Evolutionary conservation across 2,329 filamentous ascomycete genomes (phyloP).

Genomic region (Tolypocladium tropicale): DNA sequence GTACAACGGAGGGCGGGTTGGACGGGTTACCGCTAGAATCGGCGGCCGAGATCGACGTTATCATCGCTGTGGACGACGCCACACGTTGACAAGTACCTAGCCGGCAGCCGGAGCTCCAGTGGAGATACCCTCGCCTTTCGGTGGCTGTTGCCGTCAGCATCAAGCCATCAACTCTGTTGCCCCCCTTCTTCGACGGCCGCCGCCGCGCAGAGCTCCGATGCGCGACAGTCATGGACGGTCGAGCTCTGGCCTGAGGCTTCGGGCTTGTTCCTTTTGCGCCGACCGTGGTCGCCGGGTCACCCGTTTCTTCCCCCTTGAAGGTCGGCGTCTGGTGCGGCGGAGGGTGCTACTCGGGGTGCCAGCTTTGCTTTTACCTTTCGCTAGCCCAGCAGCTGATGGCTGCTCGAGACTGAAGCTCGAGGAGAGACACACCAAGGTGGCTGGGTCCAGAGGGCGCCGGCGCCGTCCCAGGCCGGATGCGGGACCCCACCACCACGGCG

Average conservation of each 20-base stretch:
- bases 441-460: constrained; percentile 4
- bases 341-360: background rate
- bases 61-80: background rate
- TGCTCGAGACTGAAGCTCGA: background rate
- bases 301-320: background rate
- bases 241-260: background rate
- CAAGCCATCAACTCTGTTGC: background rate
- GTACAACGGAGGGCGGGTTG: no score
- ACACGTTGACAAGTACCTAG: background rate
- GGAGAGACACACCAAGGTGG: constrained; percentile 1
- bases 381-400: background rate
- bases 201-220: background rate
- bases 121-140: background rate
- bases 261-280: background rate
- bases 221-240: background rate
- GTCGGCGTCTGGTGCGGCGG: background rate
- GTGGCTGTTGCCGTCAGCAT: background rate
- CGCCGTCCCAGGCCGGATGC: constrained; percentile 18
- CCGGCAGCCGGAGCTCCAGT: background rate
- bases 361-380: constrained; percentile 5
- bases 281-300: background rate
- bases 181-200: background rate
- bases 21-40: background rate
- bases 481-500: constrained; percentile 18
- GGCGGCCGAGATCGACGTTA: background rate